Base-by-base conservation (phyloP, 768 basidiomycete species). In the Boletus huronensis region DNA sequence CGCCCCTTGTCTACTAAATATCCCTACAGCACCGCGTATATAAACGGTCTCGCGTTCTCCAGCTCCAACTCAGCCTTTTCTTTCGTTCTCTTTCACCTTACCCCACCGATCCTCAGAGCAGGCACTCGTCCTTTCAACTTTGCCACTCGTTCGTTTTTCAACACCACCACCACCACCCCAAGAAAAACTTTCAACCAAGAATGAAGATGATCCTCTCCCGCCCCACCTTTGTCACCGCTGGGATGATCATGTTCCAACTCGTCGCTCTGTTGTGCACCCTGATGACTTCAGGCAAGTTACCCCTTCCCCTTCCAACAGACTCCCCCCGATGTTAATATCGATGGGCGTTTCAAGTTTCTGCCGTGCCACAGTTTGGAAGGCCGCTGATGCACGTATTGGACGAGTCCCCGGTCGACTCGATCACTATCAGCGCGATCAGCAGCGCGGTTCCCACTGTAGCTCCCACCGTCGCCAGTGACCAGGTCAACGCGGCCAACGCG, bases 161-260 rank as follows among this genome's bases (percentile, higher is more conserved):
- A n/a, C n/a, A n/a, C n/a, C n/a, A n/a, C n/a, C n/a, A n/a, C n/a
- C n/a, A 14, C 28, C 45, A 6, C 25, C 41, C 25, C 4, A 13
- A 41, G 9, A 14, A 28, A 9, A 50, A 64, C 25, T 6, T n/a
- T n/a, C 7, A 3, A 46, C 19, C 45, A 46, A 32, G 35, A 64
- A 64, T 62, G 56, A 58, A 57, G 44, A 59, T 68, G 63, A 21
- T 57, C 29, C 50, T 63, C 44, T 68, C 63, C 42, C 68, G 63
- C 6, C 53, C 66, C 14, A 47, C 55, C 23, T 60, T 59, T 41
- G 34, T 70, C 42, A 39, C 54, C 1, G 44, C 54, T 2, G 28
- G 36, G 2, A 53, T 42, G 51, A 38, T 55, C 34, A n/a, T 52
- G 19, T 35, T 64, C 19, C 58, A 48, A 4, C 29, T 41, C 3